Evolutionary conservation across 352 stramenopile genomes (phyloP).

Genomic region (Phytophthora crassamura): DNA sequence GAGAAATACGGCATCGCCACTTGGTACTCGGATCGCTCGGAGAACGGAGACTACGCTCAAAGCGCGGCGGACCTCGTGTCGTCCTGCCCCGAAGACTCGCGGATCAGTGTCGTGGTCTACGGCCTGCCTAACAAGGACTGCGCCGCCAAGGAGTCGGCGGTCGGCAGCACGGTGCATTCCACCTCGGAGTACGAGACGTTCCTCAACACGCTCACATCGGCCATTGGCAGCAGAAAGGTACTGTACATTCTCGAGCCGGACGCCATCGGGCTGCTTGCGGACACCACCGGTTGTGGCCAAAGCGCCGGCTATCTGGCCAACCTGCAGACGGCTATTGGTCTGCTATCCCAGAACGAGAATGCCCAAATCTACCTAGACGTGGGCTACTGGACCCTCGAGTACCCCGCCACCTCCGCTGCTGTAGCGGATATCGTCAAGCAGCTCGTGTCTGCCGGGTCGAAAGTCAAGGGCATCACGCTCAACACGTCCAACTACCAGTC

Average conservation of each 20-base stretch:
- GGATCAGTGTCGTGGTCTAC: slow-evolving; percentile 72
- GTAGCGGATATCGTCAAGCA: slow-evolving; percentile 53
- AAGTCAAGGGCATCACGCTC: slow-evolving; percentile 72
- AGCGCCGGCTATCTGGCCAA: slow-evolving; percentile 59
- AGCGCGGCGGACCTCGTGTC: slow-evolving; percentile 42
- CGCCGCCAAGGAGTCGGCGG: slow-evolving; percentile 53
- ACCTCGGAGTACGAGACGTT: slow-evolving; percentile 56
- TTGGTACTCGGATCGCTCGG: slow-evolving; percentile 68
- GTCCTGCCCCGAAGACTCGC: slow-evolving; percentile 44
- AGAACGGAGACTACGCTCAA: slow-evolving; percentile 46
- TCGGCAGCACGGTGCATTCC: slow-evolving; percentile 45
- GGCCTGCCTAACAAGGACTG: slow-evolving; percentile 83
- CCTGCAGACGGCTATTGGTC: slow-evolving; percentile 50
- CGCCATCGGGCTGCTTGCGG: slow-evolving; percentile 61
- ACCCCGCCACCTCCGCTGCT: slow-evolving; percentile 17
- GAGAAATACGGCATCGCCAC: slow-evolving; percentile 65
- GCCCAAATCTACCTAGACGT: slow-evolving; percentile 79
- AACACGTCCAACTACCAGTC: slow-evolving; percentile 86
- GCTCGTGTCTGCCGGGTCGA: slow-evolving; percentile 31
- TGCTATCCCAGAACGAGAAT: slow-evolving; percentile 68
- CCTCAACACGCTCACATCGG: slow-evolving; percentile 48
- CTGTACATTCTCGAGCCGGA: slow-evolving; percentile 78
- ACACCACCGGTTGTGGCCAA: slow-evolving; percentile 40
- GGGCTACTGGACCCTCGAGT: slow-evolving; percentile 66
- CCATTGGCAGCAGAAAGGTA: slow-evolving; percentile 62